phyloP scores from a whole-genome alignment of 2,329 filamentous ascomycete species.

The Phialophora tarda region DNA sequence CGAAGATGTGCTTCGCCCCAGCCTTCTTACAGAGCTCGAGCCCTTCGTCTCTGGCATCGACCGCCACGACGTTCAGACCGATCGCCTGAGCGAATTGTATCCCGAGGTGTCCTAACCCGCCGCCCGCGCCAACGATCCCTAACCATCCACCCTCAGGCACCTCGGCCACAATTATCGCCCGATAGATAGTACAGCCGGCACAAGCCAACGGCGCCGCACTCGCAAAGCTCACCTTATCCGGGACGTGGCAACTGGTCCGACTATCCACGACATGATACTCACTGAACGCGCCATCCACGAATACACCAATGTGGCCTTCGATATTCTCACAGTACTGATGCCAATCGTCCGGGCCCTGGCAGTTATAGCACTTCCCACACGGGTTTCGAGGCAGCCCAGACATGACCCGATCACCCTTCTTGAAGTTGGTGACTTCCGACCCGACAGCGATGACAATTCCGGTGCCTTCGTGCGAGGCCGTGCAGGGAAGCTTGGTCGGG shows the following conservation, averaged over 20 bases:
- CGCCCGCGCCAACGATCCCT: constrained; percentile 57
- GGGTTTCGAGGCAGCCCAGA: constrained; percentile 59
- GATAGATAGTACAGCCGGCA: constrained; percentile 59
- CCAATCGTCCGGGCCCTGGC: constrained; percentile 53
- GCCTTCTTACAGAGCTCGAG: constrained; percentile 54
- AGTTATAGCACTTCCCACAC: constrained; percentile 61
- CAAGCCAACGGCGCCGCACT: constrained; percentile 64
- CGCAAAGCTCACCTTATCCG: constrained; percentile 56
- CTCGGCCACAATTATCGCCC: constrained; percentile 52
- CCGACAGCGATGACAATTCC: constrained; percentile 61
- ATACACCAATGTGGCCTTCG: constrained; percentile 57
- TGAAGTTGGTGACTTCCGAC: constrained; percentile 49
- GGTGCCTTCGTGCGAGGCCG: constrained; percentile 63
- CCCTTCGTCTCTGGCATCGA: constrained; percentile 62
- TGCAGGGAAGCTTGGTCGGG: constrained; percentile 56
- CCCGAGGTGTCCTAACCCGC: constrained; percentile 61
- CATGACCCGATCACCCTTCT: constrained; percentile 62
- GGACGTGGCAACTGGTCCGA: constrained; percentile 54
- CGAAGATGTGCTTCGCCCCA: constrained; percentile 60
- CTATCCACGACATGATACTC: constrained; percentile 62
- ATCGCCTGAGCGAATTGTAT: constrained; percentile 58
- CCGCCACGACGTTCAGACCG: constrained; percentile 59
- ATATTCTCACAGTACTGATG: constrained; percentile 59
- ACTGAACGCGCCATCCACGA: constrained; percentile 61
- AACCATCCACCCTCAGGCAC: constrained; percentile 47